phyloP scores from a whole-genome alignment of 2,329 filamentous ascomycete genomes.

The Nigrospora sphaerica region DNA sequence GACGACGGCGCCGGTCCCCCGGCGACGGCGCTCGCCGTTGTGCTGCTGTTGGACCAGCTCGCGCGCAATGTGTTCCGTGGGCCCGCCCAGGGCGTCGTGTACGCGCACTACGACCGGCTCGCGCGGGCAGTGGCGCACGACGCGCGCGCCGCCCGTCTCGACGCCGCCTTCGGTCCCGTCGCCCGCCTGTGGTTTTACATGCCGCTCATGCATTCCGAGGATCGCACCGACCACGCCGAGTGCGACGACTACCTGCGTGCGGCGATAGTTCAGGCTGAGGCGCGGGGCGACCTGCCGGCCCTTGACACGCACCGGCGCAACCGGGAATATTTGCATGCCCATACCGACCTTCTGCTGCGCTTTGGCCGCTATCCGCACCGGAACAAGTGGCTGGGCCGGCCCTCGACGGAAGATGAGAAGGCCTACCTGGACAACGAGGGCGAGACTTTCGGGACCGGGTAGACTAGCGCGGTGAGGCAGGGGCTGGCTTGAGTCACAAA shows the following conservation, averaged over 20 bases:
- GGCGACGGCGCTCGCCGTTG: slow-evolving; percentile 37
- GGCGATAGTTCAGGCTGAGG: not conserved
- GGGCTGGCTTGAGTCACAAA: not conserved
- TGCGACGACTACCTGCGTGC: slow-evolving; percentile 11
- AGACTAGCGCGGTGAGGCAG: not conserved
- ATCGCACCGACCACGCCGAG: slow-evolving; percentile 33
- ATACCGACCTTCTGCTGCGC: slow-evolving; percentile 30
- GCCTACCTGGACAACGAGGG: slow-evolving; percentile 28
- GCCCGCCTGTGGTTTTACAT: slow-evolving; percentile 49
- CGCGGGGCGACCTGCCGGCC: not conserved
- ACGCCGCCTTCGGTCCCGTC: slow-evolving; percentile 19
- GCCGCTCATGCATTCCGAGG: slow-evolving; percentile 54
- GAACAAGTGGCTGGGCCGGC: slow-evolving; percentile 33
- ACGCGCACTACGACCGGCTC: slow-evolving; percentile 49
- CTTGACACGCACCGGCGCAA: not conserved
- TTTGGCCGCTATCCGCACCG: slow-evolving; percentile 44
- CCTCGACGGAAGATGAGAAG: slow-evolving; percentile 32
- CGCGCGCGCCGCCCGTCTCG: slow-evolving; percentile 27
- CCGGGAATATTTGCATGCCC: slow-evolving; percentile 22
- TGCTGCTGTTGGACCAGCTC: slow-evolving; percentile 56
- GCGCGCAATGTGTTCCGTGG: slow-evolving; percentile 53
- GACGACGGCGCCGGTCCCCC: not conserved
- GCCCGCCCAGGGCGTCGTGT: slow-evolving; percentile 37
- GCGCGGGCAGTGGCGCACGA: slow-evolving; percentile 32
- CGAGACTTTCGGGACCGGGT: slow-evolving; percentile 10